These are phyloP conservation scores for Lachancea thermotolerans DNA, from an alignment of 805 yeast species.

Conservation along the genomic window DNA sequence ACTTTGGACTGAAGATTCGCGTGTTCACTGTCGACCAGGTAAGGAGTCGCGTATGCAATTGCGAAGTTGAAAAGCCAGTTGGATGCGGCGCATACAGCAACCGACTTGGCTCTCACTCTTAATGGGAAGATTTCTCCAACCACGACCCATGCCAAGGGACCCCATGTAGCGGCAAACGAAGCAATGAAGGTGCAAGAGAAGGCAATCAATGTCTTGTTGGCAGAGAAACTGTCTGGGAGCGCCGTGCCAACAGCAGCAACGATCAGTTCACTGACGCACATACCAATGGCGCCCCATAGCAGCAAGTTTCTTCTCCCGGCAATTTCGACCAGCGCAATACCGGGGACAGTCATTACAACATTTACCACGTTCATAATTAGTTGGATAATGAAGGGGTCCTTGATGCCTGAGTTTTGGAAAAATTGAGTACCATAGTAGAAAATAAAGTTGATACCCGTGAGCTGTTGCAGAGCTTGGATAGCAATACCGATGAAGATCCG, in stretches of 20 bases:
- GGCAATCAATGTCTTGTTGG: conserved; percentile 16
- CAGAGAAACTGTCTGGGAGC: conserved; percentile 32
- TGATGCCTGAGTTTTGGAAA: conserved; percentile 55
- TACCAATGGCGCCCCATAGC: conserved; percentile 44
- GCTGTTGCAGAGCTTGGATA: conserved; percentile 60
- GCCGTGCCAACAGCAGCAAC: conserved; percentile 60
- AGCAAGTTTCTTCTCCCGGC: conserved; percentile 48
- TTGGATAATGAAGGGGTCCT: conserved; percentile 53
- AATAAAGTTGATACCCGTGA: conserved; percentile 62
- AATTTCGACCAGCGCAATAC: conserved; percentile 46
- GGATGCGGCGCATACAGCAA: conserved; percentile 54
- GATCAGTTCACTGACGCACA: conserved; percentile 40
- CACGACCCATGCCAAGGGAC: conserved; percentile 61
- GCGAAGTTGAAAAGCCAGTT: conserved; percentile 66
- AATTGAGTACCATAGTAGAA: conserved; percentile 61
- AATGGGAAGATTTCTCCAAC: conserved; percentile 67
- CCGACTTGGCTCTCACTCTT: conserved; percentile 55
- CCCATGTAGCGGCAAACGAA: conserved; percentile 74
- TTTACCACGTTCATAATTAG: conserved; percentile 56
- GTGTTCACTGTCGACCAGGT: conserved; percentile 38
- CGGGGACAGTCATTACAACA: conserved; percentile 48
- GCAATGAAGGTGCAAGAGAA: conserved; percentile 64
- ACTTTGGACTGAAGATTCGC: conserved; percentile 65
- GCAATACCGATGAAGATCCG: conserved; percentile 46
- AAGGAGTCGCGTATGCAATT: conserved; percentile 67